Evolutionary conservation across 2,329 filamentous ascomycete species (phyloP).

Genomic region (Lizonia empirigonia): DNA sequence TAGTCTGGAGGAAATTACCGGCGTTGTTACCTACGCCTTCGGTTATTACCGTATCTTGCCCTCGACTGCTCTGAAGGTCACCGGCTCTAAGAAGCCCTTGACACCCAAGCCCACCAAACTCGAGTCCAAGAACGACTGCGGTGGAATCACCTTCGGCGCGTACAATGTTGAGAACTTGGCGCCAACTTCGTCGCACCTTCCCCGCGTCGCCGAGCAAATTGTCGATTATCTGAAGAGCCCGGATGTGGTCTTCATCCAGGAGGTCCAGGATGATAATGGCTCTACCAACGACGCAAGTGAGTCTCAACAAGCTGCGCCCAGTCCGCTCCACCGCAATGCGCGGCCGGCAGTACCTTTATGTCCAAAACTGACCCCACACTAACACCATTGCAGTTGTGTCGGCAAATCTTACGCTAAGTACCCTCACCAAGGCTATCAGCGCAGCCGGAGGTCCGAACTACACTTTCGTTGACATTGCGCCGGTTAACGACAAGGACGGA

Average conservation of each 20-base stretch:
- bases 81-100: slow-evolving; percentile 52
- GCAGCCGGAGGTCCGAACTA: slow-evolving; percentile 59
- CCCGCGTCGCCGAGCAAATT: slow-evolving; percentile 68
- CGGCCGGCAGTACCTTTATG: slow-evolving; percentile 5
- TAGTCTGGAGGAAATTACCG: slow-evolving; percentile 67
- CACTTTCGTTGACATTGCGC: slow-evolving; percentile 64
- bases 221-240: slow-evolving; percentile 67
- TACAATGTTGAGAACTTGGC: slow-evolving; percentile 75
- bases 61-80: slow-evolving; percentile 60
- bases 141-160: slow-evolving; percentile 65
- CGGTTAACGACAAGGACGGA: slow-evolving; percentile 66
- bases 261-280: slow-evolving; percentile 72
- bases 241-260: slow-evolving; percentile 71
- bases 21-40: slow-evolving; percentile 68
- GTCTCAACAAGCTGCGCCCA: slow-evolving; percentile 24
- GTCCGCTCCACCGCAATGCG: slow-evolving; percentile 12
- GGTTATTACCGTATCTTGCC: slow-evolving; percentile 74
- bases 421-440: slow-evolving; percentile 61
- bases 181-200: slow-evolving; percentile 61
- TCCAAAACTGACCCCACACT: neutral
- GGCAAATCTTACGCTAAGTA: slow-evolving; percentile 64
- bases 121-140: slow-evolving; percentile 61
- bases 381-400: slow-evolving; percentile 46
- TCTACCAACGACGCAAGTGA: slow-evolving; percentile 62
- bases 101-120: slow-evolving; percentile 60